phyloP scores from a whole-genome alignment of 495 filamentous ascomycete species.

The Mycothermus thermophilus region DNA sequence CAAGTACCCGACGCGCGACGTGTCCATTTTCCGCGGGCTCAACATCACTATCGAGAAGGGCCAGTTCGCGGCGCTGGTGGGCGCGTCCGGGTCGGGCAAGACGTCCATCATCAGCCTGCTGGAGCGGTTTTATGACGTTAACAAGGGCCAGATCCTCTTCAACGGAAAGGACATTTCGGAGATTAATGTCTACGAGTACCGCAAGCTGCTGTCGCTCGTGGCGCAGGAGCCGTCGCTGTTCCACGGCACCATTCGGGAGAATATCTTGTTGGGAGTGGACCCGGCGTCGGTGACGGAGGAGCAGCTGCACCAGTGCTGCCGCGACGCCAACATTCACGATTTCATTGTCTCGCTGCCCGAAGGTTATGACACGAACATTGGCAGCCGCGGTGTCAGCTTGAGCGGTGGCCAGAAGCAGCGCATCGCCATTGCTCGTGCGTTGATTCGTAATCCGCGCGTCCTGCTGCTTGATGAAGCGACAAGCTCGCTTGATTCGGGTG shows the following conservation, averaged over 20 bases:
- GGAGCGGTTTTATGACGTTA: slow-evolving; percentile 48
- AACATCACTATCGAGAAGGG: slow-evolving; percentile 48
- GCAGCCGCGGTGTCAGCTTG: slow-evolving; percentile 46
- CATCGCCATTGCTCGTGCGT: slow-evolving; percentile 58
- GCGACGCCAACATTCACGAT: slow-evolving; percentile 47
- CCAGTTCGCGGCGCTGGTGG: slow-evolving; percentile 56
- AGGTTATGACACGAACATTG: slow-evolving; percentile 46
- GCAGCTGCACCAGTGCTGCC: slow-evolving; percentile 40
- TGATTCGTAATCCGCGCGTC: slow-evolving; percentile 56
- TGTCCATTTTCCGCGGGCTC: slow-evolving; percentile 37
- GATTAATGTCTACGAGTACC: slow-evolving; percentile 35
- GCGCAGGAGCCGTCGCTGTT: slow-evolving; percentile 47
- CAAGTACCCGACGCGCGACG: slow-evolving; percentile 41
- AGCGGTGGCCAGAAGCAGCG: slow-evolving; percentile 70
- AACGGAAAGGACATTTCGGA: slow-evolving; percentile 36
- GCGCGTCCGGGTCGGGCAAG: slow-evolving; percentile 60
- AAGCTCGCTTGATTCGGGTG: slow-evolving; percentile 49
- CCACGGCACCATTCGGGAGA: slow-evolving; percentile 44
- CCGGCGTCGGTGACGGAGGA: slow-evolving; percentile 30
- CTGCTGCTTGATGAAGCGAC: slow-evolving; percentile 73
- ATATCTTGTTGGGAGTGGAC: slow-evolving; percentile 40
- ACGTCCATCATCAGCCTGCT: slow-evolving; percentile 51
- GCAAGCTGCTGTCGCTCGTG: slow-evolving; percentile 43
- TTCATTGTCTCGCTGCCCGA: slow-evolving; percentile 48
- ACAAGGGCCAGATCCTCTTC: slow-evolving; percentile 37